Conservation (phyloP, 2,329 filamentous ascomycete genomes). For the Ceratocystis destructans region DNA sequence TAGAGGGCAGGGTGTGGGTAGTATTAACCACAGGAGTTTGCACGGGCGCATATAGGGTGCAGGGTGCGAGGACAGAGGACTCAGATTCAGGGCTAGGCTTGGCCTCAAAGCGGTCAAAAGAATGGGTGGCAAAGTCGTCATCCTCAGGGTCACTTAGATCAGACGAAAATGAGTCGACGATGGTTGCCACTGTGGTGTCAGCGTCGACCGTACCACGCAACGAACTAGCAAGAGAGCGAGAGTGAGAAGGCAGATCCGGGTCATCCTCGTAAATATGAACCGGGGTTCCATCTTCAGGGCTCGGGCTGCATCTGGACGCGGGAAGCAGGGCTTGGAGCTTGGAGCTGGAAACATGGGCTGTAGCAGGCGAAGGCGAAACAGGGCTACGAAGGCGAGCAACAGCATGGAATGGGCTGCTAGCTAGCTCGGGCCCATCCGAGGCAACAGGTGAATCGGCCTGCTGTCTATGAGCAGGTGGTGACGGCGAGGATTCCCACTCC, state of each 20-base stretch:
- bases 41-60: slow-evolving; percentile 6
- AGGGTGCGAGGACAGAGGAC: neutral
- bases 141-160: slow-evolving; percentile 42
- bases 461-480: neutral
- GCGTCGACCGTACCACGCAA: slow-evolving; percentile 21
- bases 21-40: neutral
- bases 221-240: neutral
- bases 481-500: slow-evolving; percentile 54
- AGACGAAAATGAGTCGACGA: slow-evolving; percentile 40
- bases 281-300: slow-evolving; percentile 24
- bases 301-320: slow-evolving; percentile 18
- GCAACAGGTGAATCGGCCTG: neutral
- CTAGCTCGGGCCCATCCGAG: neutral
- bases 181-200: slow-evolving; percentile 31
- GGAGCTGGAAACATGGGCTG: slow-evolving; percentile 32
- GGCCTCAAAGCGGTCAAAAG: slow-evolving; percentile 74
- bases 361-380: slow-evolving; percentile 26
- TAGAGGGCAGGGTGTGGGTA: slow-evolving; percentile 1
- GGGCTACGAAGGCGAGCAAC: slow-evolving; percentile 13
- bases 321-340: slow-evolving; percentile 34
- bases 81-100: neutral
- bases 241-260: slow-evolving; percentile 30
- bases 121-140: slow-evolving; percentile 72
- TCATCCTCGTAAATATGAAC: slow-evolving; percentile 61
- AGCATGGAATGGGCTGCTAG: slow-evolving; percentile 12